Evolutionary conservation across 2,329 filamentous ascomycete genomes (phyloP).

Genomic region (Nemania serpens): DNA sequence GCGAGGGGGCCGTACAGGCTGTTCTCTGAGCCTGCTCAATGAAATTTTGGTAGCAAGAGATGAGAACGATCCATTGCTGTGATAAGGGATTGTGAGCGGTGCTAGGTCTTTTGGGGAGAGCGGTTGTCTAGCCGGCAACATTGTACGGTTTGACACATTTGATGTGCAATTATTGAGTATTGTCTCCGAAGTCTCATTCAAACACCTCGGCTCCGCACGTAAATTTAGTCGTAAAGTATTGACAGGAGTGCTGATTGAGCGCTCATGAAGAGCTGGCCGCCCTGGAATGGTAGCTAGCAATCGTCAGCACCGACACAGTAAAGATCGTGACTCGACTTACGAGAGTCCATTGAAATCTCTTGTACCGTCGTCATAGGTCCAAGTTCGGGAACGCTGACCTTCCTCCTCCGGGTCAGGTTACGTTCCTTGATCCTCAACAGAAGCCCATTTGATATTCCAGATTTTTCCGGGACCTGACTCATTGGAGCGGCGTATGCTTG

Average conservation of each 20-base stretch:
- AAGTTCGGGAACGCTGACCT: slow-evolving; percentile 67
- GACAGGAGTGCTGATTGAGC: slow-evolving; percentile 66
- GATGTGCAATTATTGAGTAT: slow-evolving; percentile 5
- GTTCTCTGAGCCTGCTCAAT: slow-evolving; percentile 52
- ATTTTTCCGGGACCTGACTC: slow-evolving; percentile 47
- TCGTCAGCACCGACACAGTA: slow-evolving; percentile 24
- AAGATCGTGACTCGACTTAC: slow-evolving; percentile 51
- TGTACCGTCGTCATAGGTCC: slow-evolving; percentile 72
- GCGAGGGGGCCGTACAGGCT: slow-evolving; percentile 46
- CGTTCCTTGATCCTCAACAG: slow-evolving; percentile 62
- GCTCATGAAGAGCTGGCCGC: slow-evolving; percentile 66
- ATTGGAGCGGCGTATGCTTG: slow-evolving; percentile 51
- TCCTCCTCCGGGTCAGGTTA: slow-evolving; percentile 61
- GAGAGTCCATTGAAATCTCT: slow-evolving; percentile 70
- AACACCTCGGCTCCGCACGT: slow-evolving; percentile 42
- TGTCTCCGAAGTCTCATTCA: slow-evolving; percentile 9
- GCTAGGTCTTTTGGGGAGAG: slow-evolving; percentile 59
- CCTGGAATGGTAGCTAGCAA: slow-evolving; percentile 67
- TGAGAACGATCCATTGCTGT: slow-evolving; percentile 39
- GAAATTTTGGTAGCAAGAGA: slow-evolving; percentile 48
- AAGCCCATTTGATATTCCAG: slow-evolving; percentile 46
- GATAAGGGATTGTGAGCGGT: slow-evolving; percentile 61
- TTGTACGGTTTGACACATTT: slow-evolving; percentile 4
- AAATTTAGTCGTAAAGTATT: slow-evolving; percentile 53
- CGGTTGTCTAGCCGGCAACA: slow-evolving; percentile 42